phyloP scores from a whole-genome alignment of 2,329 filamentous ascomycete species.

The Ceratocystiopsis brevicomis region DNA sequence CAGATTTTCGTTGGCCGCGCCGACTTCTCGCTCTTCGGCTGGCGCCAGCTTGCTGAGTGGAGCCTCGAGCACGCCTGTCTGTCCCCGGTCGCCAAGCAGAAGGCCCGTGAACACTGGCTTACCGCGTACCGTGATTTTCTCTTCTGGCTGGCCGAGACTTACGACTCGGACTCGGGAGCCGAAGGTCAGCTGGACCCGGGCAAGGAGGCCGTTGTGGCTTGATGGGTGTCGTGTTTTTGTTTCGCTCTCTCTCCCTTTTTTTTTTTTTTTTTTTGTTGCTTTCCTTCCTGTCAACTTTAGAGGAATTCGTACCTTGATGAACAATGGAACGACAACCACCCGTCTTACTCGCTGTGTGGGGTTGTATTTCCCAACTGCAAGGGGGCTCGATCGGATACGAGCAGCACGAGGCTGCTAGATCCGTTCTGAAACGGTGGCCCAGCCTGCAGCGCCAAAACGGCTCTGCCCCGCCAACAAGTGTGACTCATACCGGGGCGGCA shows the following conservation, averaged over 20 bases:
- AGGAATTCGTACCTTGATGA: too few relatives aligned
- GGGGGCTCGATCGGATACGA: too few relatives aligned
- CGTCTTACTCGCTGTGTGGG: too few relatives aligned
- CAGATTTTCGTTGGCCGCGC: slow-evolving; percentile 52
- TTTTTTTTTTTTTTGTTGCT: not conserved
- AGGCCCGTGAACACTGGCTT: slow-evolving; percentile 28
- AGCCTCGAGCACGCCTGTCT: slow-evolving; percentile 43
- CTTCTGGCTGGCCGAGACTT: slow-evolving; percentile 26
- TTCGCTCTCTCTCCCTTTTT: not conserved
- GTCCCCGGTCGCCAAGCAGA: slow-evolving; percentile 25
- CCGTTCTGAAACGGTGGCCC: too few relatives aligned
- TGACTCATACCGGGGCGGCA: too few relatives aligned
- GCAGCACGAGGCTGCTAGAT: too few relatives aligned
- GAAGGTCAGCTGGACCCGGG: not conserved
- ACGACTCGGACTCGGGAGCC: slow-evolving; percentile 11
- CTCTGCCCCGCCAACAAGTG: too few relatives aligned
- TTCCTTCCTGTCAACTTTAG: not conserved
- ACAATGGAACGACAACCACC: too few relatives aligned
- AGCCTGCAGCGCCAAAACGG: too few relatives aligned
- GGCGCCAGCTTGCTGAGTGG: slow-evolving; percentile 49
- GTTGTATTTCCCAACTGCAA: too few relatives aligned
- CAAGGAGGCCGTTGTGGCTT: too few relatives aligned
- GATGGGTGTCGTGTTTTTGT: too few relatives aligned
- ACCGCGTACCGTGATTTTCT: slow-evolving; percentile 40
- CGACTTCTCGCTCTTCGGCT: slow-evolving; percentile 48